Base-by-base conservation (phyloP, 2,329 filamentous ascomycete species). In the Alternaria novae-zelandiae region DNA sequence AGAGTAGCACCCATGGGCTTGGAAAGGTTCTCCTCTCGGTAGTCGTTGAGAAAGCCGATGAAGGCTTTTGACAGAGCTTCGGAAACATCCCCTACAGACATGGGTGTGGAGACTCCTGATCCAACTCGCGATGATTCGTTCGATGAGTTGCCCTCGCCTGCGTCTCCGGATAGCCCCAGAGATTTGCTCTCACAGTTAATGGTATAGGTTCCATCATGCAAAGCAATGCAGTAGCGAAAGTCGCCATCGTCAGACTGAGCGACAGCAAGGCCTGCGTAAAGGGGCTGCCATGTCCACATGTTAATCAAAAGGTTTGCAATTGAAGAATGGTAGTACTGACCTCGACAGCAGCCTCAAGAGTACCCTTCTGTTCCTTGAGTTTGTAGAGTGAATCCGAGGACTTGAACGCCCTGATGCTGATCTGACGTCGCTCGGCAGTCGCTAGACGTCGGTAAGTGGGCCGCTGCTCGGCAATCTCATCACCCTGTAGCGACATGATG, bases 1-100 rank as follows among this genome's bases (percentile, higher is more conserved):
- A 95, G 82, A n/a, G 91, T 91, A 20, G 88, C 87, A 8, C 92
- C 92, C 20, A 93, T 84, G 69, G 94, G 90, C 78, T 95, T 96
- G 81, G 88, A 87, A 60, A 89, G 82, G 75, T 93, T 90, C 12
- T 86, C 83, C 45, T 86, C 82, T 68, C 89, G 87, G 70, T 93
- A 94, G 21, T 80, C 74, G 32, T 85, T 78, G 28, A 92, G 80
- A 51, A 86, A 82, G 0, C 74, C 67, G 64, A 92, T 80, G 47
- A 94, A 82, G 66, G 88, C 87, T 57, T 91, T 85, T 17, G 86
- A 86, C 32, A 91, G 57, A 20, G 61, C 62, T 15, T 60, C 61
- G 4, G 70, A 59, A 63, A 41, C 69, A 63, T 49, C 65, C 10
- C 30, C n/a, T 10, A 44, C 23, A 17, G 65, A 61, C 20, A 63